phyloP scores from a whole-genome alignment of 176 grass and related monocot genomes.

The Pontederia crassipes region DNA sequence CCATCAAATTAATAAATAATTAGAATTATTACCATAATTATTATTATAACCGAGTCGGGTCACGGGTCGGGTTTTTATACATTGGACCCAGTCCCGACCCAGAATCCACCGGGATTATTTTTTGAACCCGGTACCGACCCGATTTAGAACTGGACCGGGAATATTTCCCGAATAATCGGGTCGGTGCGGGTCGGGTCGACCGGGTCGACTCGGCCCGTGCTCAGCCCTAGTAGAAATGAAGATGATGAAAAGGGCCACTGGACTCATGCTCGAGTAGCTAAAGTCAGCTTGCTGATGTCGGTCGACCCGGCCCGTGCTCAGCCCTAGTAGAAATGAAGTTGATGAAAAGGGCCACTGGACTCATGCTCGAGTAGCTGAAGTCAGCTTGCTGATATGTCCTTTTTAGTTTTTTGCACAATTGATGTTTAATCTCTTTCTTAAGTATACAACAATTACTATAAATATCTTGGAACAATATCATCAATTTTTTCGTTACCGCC shows the following conservation, averaged over 20 bases:
- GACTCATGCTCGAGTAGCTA: slow-evolving; percentile 67
- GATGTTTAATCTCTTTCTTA: slow-evolving; percentile 90
- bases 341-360: slow-evolving; percentile 93
- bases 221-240: slow-evolving; percentile 26
- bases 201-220: too few relatives aligned
- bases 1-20: too few relatives aligned
- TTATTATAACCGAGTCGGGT: too few relatives aligned
- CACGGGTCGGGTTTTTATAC: too few relatives aligned
- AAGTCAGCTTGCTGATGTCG: slow-evolving; percentile 78
- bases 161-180: too few relatives aligned
- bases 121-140: too few relatives aligned
- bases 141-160: too few relatives aligned
- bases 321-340: slow-evolving; percentile 33
- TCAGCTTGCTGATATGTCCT: slow-evolving; percentile 76
- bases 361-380: slow-evolving; percentile 58
- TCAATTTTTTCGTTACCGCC: neutral
- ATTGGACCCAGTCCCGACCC: too few relatives aligned
- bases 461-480: slow-evolving; percentile 8
- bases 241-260: slow-evolving; percentile 85
- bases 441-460: slow-evolving; percentile 95
- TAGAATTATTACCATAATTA: too few relatives aligned
- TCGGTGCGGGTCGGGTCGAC: too few relatives aligned
- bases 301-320: too few relatives aligned
- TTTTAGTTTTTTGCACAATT: slow-evolving; percentile 96
- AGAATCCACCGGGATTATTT: too few relatives aligned